phyloP scores from a whole-genome alignment of 768 basidiomycete genomes.

The Lentinula sp. region DNA sequence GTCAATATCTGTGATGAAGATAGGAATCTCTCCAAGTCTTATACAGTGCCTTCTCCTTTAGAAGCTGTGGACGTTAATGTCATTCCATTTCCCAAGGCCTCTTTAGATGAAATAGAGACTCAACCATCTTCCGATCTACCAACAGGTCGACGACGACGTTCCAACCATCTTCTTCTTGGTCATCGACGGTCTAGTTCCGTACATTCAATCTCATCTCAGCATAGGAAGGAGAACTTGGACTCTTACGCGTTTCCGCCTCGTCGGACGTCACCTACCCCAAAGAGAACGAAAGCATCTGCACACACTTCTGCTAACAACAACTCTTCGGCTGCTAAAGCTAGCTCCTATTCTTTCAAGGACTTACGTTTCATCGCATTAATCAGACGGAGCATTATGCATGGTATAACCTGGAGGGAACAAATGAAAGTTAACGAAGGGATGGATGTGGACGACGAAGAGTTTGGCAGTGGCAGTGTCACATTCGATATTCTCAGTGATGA shows the following conservation, averaged over 20 bases:
- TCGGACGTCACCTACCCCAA: not conserved
- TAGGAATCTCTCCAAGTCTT: not conserved
- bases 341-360: conserved; percentile 1
- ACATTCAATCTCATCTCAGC: not conserved
- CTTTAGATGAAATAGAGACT: not conserved
- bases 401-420: not conserved
- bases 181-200: conserved; percentile 5
- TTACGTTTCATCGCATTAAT: conserved; percentile 1
- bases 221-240: not conserved
- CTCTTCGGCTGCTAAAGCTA: not conserved
- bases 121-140: not conserved
- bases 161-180: conserved; percentile 1
- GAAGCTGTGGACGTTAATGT: conserved; percentile 2
- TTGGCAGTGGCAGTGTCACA: conserved; percentile 5
- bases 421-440: not conserved
- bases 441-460: not conserved
- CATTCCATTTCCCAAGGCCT: conserved; percentile 2
- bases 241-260: not conserved
- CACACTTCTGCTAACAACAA: not conserved
- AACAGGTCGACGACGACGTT: conserved; percentile 1
- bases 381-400: conserved; percentile 2
- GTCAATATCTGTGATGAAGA: conserved; percentile 1
- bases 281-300: not conserved
- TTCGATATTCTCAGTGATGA: conserved; percentile 4
- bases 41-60: not conserved